Conservation (phyloP, 768 basidiomycete genomes). For the Tylopilus plumbeoviolaceoides region DNA sequence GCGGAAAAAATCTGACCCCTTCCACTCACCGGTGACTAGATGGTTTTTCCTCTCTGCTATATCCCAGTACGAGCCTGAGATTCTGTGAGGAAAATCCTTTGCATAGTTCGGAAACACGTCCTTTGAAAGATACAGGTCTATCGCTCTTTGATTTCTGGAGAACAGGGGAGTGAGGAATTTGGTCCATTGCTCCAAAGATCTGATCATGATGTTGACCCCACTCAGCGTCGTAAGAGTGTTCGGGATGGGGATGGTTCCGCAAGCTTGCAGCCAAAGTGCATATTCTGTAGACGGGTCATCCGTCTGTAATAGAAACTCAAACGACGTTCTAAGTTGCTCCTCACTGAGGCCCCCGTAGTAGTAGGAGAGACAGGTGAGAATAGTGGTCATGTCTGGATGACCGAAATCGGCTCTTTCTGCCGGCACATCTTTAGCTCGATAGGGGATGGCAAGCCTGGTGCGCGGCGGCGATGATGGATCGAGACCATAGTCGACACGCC, state of each 20-base stretch:
- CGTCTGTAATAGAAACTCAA: constrained; percentile 24
- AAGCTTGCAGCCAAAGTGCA: constrained; percentile 26
- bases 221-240: constrained; percentile 9
- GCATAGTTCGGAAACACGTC: constrained; percentile 36
- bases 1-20: too few species aligned
- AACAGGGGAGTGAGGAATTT: not conserved
- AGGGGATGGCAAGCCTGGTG: constrained; percentile 35
- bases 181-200: constrained; percentile 26
- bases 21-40: too few species aligned
- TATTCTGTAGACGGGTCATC: constrained; percentile 34
- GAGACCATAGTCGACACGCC: not conserved
- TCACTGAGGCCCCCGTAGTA: constrained; percentile 7
- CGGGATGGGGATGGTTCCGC: constrained; percentile 10
- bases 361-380: not conserved
- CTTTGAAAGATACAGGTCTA: constrained; percentile 33
- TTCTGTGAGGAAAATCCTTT: constrained; percentile 33
- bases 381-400: not conserved
- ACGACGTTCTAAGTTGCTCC: constrained; percentile 27
- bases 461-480: constrained; percentile 6
- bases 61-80: constrained; percentile 37
- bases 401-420: constrained; percentile 30
- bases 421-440: constrained; percentile 36
- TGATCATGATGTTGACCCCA: constrained; percentile 28
- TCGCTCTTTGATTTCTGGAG: not conserved
- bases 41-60: constrained; percentile 25